Percentiles rank a stretch among this genome's conserved stretches.
Evolutionary conservation across 805 yeast species (phyloP).

Genomic region (Blastobotrys parvus): DNA sequence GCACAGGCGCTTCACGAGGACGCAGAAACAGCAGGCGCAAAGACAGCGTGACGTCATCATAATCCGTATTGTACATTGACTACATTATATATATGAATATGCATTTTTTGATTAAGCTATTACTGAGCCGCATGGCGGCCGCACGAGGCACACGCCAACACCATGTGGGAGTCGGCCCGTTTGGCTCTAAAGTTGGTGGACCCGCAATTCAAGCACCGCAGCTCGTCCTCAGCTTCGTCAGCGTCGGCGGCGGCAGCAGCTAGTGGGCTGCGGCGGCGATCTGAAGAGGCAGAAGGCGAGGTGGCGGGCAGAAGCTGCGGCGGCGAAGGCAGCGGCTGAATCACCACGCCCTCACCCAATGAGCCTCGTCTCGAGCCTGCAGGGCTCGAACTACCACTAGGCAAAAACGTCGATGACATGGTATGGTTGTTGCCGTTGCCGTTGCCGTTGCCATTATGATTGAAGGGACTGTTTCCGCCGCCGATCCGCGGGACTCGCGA

Average conservation of each 20-base stretch:
- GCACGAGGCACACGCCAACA: neutral
- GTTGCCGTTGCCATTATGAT: neutral
- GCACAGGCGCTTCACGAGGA: too few relatives aligned
- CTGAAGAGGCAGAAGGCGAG: neutral
- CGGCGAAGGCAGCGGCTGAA: neutral
- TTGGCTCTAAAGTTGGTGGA: conserved; percentile 1
- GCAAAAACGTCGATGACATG: neutral
- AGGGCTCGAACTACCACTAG: neutral
- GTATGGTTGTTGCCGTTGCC: neutral
- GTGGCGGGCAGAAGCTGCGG: too few relatives aligned
- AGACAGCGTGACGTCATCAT: neutral
- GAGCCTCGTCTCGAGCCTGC: neutral
- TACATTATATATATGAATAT: too few relatives aligned
- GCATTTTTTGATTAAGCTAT: too few relatives aligned
- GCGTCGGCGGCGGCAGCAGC: neutral
- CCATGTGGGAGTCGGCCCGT: neutral
- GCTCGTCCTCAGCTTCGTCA: neutral
- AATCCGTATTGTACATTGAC: neutral
- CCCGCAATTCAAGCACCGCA: neutral
- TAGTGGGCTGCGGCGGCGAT: neutral
- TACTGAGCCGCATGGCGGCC: too few relatives aligned
- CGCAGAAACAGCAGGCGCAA: too few relatives aligned
- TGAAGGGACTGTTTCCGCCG: neutral
- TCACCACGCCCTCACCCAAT: neutral
- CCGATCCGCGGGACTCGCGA: neutral